These are phyloP conservation scores for Epichloe sylvatica DNA, from an alignment of 2,329 filamentous ascomycete genomes.

Conservation along the genomic window DNA sequence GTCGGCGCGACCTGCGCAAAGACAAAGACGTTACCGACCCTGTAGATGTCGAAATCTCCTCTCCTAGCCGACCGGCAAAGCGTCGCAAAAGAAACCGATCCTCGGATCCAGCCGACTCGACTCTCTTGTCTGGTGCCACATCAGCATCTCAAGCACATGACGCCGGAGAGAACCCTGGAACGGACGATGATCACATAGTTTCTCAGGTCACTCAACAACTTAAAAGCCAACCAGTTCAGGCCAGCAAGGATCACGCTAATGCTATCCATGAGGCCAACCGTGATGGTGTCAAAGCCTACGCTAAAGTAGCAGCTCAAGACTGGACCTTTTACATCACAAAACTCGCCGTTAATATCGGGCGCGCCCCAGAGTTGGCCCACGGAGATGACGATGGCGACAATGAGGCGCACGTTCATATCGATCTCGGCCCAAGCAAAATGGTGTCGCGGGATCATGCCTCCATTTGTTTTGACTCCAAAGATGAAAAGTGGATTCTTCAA, in stretches of 20 bases:
- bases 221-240: slow-evolving; percentile 37
- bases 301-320: slow-evolving; percentile 66
- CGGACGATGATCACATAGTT: slow-evolving; percentile 42
- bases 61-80: slow-evolving; percentile 48
- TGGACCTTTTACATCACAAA: slow-evolving; percentile 75
- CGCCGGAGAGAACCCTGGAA: slow-evolving; percentile 23
- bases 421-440: slow-evolving; percentile 72
- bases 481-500: slow-evolving; percentile 65
- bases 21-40: slow-evolving; percentile 20
- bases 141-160: slow-evolving; percentile 21
- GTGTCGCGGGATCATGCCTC: slow-evolving; percentile 65
- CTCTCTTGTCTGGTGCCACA: slow-evolving; percentile 7
- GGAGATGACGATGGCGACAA: slow-evolving; percentile 28
- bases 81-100: slow-evolving; percentile 42
- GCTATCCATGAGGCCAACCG: slow-evolving; percentile 46
- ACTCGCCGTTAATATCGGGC: slow-evolving; percentile 62
- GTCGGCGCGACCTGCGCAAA: slow-evolving; percentile 26
- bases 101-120: slow-evolving; percentile 6
- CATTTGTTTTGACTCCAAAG: slow-evolving; percentile 56
- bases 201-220: slow-evolving; percentile 41
- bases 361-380: slow-evolving; percentile 40
- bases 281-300: slow-evolving; percentile 58
- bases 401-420: slow-evolving; percentile 58
- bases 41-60: slow-evolving; percentile 36
- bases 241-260: slow-evolving; percentile 49